These are phyloP conservation scores for Deinandra increscens DNA, from an alignment of 129 eudicot species.

Conservation along the genomic window DNA sequence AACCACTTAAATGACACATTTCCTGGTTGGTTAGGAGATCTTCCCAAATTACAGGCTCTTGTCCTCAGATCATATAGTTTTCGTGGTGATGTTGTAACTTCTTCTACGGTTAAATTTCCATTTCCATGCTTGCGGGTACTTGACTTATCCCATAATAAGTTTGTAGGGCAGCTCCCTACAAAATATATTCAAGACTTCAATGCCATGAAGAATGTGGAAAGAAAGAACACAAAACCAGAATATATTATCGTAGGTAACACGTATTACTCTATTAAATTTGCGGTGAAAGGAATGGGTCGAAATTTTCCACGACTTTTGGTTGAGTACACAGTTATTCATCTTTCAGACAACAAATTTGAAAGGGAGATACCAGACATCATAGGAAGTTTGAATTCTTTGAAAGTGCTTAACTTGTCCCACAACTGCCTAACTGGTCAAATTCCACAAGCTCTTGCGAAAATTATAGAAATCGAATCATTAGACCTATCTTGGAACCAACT, in stretches of 20 bases:
- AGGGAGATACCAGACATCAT: constrained; percentile 30
- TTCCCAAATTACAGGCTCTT: too few species aligned
- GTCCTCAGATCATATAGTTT: too few species aligned
- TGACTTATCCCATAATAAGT: too few species aligned
- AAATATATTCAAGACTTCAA: too few species aligned
- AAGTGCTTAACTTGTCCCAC: constrained; percentile 32
- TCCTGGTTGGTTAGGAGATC: too few species aligned
- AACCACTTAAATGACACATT: too few species aligned
- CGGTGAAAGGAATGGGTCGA: constrained; percentile 9
- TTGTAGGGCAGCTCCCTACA: too few species aligned
- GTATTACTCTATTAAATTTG: not conserved
- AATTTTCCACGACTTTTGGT: not conserved
- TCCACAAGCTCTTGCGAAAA: constrained; percentile 30
- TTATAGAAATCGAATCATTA: constrained; percentile 34
- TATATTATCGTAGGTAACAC: not conserved
- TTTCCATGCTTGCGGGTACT: too few species aligned
- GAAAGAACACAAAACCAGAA: not conserved
- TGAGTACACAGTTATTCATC: constrained; percentile 19
- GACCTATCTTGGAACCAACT: constrained; percentile 40
- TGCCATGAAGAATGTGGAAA: constrained; percentile 24
- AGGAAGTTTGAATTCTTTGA: constrained; percentile 27
- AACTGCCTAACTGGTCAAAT: constrained; percentile 33
- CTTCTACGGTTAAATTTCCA: too few species aligned
- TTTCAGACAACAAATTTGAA: constrained; percentile 34
- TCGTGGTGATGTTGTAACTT: too few species aligned